Conservation (phyloP, 257 asterid genomes). For the Capsicum pubescens region DNA sequence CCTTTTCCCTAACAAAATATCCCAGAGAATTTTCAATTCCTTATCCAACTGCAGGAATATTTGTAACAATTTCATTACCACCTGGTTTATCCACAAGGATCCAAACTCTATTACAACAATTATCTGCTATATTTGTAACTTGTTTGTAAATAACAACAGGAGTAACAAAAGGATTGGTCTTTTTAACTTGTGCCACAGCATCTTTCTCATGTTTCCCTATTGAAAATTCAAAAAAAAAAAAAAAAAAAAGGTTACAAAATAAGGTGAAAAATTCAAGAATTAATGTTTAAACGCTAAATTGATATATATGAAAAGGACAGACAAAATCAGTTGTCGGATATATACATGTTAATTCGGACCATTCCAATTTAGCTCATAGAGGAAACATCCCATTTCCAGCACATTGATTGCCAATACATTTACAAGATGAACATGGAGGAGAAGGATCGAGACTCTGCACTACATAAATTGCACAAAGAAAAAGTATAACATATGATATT, state of each 20-base stretch:
- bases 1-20: too few species aligned
- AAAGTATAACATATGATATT: neutral
- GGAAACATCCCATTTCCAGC: neutral
- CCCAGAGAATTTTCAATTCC: too few species aligned
- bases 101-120: constrained; percentile 12
- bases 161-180: neutral
- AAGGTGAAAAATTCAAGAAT: neutral
- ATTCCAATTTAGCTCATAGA: neutral
- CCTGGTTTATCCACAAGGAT: neutral
- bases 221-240: neutral
- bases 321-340: neutral
- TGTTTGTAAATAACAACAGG: neutral
- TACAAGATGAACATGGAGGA: neutral
- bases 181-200: neutral
- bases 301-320: neutral
- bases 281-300: neutral
- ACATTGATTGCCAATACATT: neutral
- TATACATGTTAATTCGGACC: neutral
- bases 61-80: constrained; percentile 2
- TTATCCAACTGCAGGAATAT: neutral
- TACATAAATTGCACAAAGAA: neutral
- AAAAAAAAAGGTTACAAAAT: neutral
- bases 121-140: neutral
- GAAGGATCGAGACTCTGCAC: neutral
- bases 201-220: neutral